Evolutionary conservation across 1,284 basidiomycete species (phyloP), one percentile per base, ranked within the genome.

Genomic region (Marasmius sp.): DNA sequence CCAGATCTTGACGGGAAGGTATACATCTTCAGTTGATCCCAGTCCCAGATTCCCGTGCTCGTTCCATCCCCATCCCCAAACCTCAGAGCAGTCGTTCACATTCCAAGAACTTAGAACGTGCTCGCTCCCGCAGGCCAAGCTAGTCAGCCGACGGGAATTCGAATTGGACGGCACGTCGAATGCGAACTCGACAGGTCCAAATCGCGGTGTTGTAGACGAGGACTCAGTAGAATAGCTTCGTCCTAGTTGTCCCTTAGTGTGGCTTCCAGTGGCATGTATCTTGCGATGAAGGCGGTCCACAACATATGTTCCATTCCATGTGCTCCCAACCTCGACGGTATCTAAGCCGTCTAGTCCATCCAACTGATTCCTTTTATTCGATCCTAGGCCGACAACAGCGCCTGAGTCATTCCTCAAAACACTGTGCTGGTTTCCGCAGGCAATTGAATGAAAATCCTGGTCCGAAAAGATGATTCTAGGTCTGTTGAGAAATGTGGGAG

Each of bases 31-130:
- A 4, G 82, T 83, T 57, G 82, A 77, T 0, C 87, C 89, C 33
- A 85, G 69, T 0, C 91, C 94, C 14, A 97, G 79, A 73, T 96
- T 97, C 11, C 95, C 95, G 71, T 97, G 95, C 73, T 97, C 95
- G 72, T 97, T 97, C 95, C 95, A 97, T 0, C 95, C 95, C 89
- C 94, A 96, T 0, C 85, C 89, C 83, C 85, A 91, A 0, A 95
- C 82, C 64, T 85, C 83, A 5, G 66, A 55, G 50, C 11, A 58
- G 39, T 11, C 41, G n/a, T 64, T 63, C 5, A 62, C 11, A n/a
- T 61, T 56, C 62, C 79, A 60, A 14, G 82, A 66, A 7, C 79
- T 75, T 2, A 96, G 74, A 3, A 93, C 81, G 73, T 97, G 94
- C 71, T 97, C 94, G 67, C 91, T 92, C 6, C 94, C 94, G 61